Percentiles rank a stretch among this genome's conserved stretches.
Conservation (phyloP, 2,329 filamentous ascomycete species). For the Aspergillus clavatus region DNA sequence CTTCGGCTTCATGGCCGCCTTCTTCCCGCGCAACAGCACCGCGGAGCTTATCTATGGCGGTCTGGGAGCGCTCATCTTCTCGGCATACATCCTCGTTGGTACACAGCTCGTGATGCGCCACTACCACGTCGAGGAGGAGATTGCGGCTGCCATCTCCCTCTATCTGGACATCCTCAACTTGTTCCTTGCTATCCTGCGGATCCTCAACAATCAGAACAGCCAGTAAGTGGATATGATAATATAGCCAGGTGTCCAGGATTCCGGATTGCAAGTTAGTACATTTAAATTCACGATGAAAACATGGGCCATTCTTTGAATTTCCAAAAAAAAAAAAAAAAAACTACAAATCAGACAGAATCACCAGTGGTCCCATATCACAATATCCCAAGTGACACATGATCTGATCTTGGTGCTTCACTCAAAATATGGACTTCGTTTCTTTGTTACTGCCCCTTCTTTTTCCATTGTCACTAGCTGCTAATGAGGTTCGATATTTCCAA, state of each 20-base stretch:
- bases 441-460: no score
- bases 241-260: background rate
- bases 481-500: no score
- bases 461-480: no score
- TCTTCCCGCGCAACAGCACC: conserved; percentile 79
- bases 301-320: no score
- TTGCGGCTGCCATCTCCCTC: conserved; percentile 87
- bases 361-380: no score
- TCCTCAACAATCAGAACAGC: conserved; percentile 92
- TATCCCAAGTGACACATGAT: no score
- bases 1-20: conserved; percentile 87
- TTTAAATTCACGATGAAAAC: background rate
- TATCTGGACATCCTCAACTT: conserved; percentile 97
- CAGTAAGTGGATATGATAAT: conserved; percentile 68
- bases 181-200: conserved; percentile 91
- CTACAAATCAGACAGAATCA: no score
- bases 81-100: conserved; percentile 90
- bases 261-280: background rate
- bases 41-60: conserved; percentile 81
- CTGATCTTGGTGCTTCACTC: no score
- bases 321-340: no score
- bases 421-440: no score
- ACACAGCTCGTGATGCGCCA: conserved; percentile 93
- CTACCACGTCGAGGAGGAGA: conserved; percentile 97
- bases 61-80: conserved; percentile 80